phyloP scores from a whole-genome alignment of 192 early-diverging fungal genomes.

The Backusella tarrabulga region DNA sequence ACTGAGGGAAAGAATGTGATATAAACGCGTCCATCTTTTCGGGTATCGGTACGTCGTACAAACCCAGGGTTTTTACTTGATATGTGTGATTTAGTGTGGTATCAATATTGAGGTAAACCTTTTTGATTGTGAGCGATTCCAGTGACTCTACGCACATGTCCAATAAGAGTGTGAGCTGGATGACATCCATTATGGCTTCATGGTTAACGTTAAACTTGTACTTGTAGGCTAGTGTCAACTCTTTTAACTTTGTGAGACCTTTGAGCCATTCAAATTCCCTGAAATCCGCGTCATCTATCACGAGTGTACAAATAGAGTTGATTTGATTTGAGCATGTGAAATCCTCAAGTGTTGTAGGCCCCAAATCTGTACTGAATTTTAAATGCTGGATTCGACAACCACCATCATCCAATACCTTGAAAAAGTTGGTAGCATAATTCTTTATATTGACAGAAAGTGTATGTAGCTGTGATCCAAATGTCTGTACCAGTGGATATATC shows the following conservation, averaged over 20 bases:
- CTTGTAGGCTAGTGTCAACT: background rate
- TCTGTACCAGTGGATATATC: background rate
- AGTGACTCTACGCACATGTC: background rate
- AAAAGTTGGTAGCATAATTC: background rate
- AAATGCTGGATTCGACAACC: background rate
- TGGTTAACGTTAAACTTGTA: background rate
- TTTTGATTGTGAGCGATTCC: background rate
- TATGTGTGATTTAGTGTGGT: background rate
- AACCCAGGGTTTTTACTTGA: background rate
- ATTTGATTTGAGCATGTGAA: background rate
- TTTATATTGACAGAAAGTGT: background rate
- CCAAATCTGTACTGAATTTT: background rate
- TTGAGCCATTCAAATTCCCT: background rate
- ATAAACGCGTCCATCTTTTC: background rate
- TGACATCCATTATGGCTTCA: background rate
- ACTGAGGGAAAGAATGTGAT: background rate
- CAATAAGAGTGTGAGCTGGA: background rate
- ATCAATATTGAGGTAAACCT: background rate
- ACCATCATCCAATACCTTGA: background rate
- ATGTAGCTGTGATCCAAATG: background rate
- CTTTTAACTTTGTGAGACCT: background rate
- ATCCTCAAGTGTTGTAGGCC: background rate
- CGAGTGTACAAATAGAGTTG: background rate
- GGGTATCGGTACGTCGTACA: background rate
- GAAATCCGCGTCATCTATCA: slow-evolving; percentile 2